Percentiles rank a stretch among this genome's conserved stretches.
phyloP scores from a whole-genome alignment of 179 eudicot species.

The Amaranthus tricolor region DNA sequence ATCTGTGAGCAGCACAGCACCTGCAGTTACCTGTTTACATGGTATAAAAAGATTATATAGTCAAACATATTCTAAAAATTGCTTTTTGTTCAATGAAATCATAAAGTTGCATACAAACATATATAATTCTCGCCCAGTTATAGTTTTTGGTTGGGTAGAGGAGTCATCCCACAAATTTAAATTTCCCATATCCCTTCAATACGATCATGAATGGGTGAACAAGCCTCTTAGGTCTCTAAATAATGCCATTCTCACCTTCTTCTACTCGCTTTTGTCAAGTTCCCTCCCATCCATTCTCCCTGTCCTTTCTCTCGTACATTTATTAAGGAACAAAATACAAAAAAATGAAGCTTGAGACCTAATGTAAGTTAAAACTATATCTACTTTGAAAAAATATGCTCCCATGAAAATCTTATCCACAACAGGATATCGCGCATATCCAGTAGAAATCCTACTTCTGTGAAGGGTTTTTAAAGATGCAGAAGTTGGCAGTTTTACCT shows the following conservation, averaged over 20 bases:
- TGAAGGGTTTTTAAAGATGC: not conserved
- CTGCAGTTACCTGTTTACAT: slow-evolving; percentile 57
- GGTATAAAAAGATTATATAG: slow-evolving; percentile 11
- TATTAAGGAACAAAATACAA: too few relatives aligned
- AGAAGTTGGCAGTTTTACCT: not conserved
- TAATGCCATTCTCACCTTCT: too few relatives aligned
- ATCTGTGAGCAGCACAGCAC: slow-evolving; percentile 83
- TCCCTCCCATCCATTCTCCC: too few relatives aligned
- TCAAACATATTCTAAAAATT: not conserved
- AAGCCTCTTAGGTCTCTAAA: too few relatives aligned
- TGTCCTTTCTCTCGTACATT: too few relatives aligned
- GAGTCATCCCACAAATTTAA: too few relatives aligned
- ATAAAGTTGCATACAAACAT: not conserved
- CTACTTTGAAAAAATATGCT: not conserved
- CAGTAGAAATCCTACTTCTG: not conserved
- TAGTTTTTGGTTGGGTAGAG: not conserved
- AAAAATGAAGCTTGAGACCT: too few relatives aligned
- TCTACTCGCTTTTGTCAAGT: too few relatives aligned
- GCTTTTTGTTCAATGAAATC: not conserved
- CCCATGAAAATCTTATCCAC: not conserved
- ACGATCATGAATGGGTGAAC: too few relatives aligned
- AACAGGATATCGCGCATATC: not conserved
- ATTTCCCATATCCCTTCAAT: too few relatives aligned
- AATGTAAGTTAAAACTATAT: too few relatives aligned
- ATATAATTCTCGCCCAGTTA: not conserved